Percentiles rank a stretch among this genome's conserved stretches.
phyloP scores from a whole-genome alignment of 2,329 filamentous ascomycete genomes.

The Pseudophaeomoniella oleicola region DNA sequence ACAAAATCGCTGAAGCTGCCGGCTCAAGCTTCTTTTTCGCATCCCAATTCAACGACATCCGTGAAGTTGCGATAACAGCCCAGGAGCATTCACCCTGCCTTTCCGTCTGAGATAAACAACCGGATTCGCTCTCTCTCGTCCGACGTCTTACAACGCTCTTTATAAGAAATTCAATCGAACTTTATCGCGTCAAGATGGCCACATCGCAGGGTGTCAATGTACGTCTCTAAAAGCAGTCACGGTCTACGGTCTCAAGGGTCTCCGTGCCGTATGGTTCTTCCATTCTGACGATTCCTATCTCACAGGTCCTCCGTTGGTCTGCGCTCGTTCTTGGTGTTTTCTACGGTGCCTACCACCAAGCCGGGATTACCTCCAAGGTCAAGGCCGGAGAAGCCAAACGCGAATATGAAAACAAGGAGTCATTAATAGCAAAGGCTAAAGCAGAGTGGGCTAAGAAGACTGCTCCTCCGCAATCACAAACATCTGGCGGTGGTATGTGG shows the following conservation, averaged over 20 bases:
- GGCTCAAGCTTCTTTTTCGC: background rate
- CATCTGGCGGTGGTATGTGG: slow-evolving; percentile 17
- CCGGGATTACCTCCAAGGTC: slow-evolving; percentile 57
- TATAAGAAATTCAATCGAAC: too few relatives aligned
- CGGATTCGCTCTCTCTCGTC: too few relatives aligned
- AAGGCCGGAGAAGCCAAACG: slow-evolving; percentile 57
- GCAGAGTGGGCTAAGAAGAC: slow-evolving; percentile 75
- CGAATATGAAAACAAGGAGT: slow-evolving; percentile 82
- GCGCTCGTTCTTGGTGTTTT: slow-evolving; percentile 82
- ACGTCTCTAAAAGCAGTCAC: too few relatives aligned
- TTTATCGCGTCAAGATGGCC: slow-evolving; percentile 37
- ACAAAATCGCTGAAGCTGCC: background rate
- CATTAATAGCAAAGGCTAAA: slow-evolving; percentile 86
- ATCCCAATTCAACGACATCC: background rate
- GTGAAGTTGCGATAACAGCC: too few relatives aligned
- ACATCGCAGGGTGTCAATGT: slow-evolving; percentile 55
- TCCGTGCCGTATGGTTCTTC: too few relatives aligned
- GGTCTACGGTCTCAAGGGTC: too few relatives aligned
- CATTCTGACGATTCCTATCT: slow-evolving; percentile 2
- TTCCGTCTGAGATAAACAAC: too few relatives aligned
- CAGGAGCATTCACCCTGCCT: too few relatives aligned
- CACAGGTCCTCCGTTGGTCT: slow-evolving; percentile 90
- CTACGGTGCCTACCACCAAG: slow-evolving; percentile 93
- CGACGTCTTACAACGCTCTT: too few relatives aligned
- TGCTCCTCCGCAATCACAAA: slow-evolving; percentile 30